These are phyloP conservation scores for Triticum monococcum DNA, from an alignment of 176 grass and related monocot genomes.

Conservation along the genomic window DNA sequence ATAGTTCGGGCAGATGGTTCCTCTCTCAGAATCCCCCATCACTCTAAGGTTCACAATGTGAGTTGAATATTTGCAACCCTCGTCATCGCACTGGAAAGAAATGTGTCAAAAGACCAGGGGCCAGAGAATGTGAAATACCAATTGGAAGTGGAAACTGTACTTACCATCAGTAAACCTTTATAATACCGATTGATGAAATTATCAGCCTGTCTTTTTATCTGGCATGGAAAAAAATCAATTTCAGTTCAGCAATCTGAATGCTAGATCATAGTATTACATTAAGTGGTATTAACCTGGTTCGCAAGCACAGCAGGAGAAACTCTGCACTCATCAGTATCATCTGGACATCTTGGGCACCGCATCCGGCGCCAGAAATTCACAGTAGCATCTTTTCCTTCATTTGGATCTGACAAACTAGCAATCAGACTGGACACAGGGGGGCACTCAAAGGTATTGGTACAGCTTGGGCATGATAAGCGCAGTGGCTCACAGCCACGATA, in stretches of 20 bases:
- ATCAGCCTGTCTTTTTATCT: conserved; percentile 97
- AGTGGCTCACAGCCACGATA: conserved; percentile 85
- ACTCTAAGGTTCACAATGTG: conserved; percentile 79
- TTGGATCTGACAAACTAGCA: conserved; percentile 46
- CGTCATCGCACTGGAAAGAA: conserved; percentile 77
- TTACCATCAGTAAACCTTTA: conserved; percentile 84
- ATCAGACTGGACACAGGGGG: conserved; percentile 80
- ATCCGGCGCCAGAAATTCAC: conserved; percentile 79
- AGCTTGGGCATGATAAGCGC: conserved; percentile 79
- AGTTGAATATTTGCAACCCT: conserved; percentile 81
- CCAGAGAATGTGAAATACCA: background rate
- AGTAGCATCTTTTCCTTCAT: conserved; percentile 46
- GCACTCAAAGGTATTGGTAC: conserved; percentile 76
- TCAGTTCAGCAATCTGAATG: conserved; percentile 20
- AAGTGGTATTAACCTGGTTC: conserved; percentile 66
- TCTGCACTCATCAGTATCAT: conserved; percentile 47
- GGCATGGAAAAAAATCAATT: conserved; percentile 24
- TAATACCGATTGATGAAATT: conserved; percentile 84
- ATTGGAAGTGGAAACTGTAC: conserved; percentile 1
- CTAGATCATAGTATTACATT: background rate
- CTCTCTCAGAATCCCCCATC: conserved; percentile 81
- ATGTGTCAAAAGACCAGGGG: conserved; percentile 16
- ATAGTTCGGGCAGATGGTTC: conserved; percentile 85
- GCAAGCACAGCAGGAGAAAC: conserved; percentile 70
- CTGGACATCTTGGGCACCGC: conserved; percentile 84